Base-by-base conservation (phyloP, 2,329 filamentous ascomycete genomes). In the Samsoniella hepiali region DNA sequence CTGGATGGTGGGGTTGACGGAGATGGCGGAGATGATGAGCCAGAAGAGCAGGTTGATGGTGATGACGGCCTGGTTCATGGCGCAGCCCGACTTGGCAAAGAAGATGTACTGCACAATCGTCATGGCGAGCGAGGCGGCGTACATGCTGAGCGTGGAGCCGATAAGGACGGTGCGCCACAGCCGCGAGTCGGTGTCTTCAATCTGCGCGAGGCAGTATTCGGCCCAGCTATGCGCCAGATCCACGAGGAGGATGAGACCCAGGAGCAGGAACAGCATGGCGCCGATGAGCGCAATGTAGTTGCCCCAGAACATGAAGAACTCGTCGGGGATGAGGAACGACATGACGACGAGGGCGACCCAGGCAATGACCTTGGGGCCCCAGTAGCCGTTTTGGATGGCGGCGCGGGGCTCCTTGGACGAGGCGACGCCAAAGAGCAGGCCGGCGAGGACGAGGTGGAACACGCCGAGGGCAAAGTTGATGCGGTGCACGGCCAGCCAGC, bases 221-320 rank as follows among this genome's bases (percentile, higher is more conserved):
- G 95, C 95, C 93, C 95, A 99, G 53, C 90, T 93, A 74, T 99
- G 95, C 3, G 95, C 95, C 65, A 99, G 84, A 71, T 99, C 95
- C 59, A 99, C 94, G 27, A 99, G 82, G 17, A 99, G 85, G 60
- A 99, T 90, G 51, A 99, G 83, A 32, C 95, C 95, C 38, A 99
- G 87, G 9, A 99, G 85, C 47, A 99, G 83, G 82, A 99, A 99
- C 53, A 98, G 81, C 80, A 97, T 95, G 62, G 93, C 95, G 68
- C 91, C 91, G 55, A 90, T 78, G 70, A 97, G 88, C 61, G 94
- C 89, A 69, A 98, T 86, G 74, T 97, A 98, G 76, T 96, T 96
- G 67, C 95, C 95, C 88, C 93, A 99, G 68, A 96, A 87, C 72
- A 96, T 87, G 79, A 97, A 98, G 82, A 99, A 98, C 34, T 81